Conservation (phyloP, 164 flowering plant species). For the Tetrastigma voinierianum region DNA sequence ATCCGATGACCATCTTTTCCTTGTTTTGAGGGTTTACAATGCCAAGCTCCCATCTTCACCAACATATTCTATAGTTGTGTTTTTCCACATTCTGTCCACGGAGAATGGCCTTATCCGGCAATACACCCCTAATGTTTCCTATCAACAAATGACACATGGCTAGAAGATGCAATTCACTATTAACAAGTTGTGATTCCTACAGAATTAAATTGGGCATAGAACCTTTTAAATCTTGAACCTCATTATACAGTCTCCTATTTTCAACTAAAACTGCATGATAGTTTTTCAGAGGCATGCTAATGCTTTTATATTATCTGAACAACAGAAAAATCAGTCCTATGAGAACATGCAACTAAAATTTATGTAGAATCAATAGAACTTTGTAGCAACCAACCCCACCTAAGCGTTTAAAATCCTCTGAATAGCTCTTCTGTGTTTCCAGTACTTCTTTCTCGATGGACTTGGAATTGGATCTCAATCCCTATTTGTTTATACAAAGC, state of each 20-base stretch:
- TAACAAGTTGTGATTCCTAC: background rate
- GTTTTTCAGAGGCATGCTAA: slow-evolving; percentile 69
- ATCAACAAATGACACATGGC: slow-evolving; percentile 11
- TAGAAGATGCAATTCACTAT: background rate
- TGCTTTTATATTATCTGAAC: slow-evolving; percentile 56
- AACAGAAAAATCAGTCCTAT: background rate
- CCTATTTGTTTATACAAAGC: slow-evolving; percentile 38
- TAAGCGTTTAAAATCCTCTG: slow-evolving; percentile 53
- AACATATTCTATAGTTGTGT: slow-evolving; percentile 60
- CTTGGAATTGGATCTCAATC: slow-evolving; percentile 49
- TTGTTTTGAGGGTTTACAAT: slow-evolving; percentile 72
- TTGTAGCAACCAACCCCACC: slow-evolving; percentile 37
- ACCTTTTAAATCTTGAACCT: slow-evolving; percentile 97
- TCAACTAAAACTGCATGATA: slow-evolving; percentile 77
- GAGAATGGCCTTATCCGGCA: slow-evolving; percentile 88
- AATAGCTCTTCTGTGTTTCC: slow-evolving; percentile 35
- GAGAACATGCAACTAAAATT: background rate
- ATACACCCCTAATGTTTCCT: slow-evolving; percentile 94
- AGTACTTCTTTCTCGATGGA: slow-evolving; percentile 68
- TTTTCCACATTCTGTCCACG: slow-evolving; percentile 59
- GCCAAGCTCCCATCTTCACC: slow-evolving; percentile 89
- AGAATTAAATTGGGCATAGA: slow-evolving; percentile 1
- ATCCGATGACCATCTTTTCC: slow-evolving; percentile 71
- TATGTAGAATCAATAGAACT: background rate
- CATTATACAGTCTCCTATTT: slow-evolving; percentile 82